Percentiles rank a stretch among this genome's conserved stretches.
Evolutionary conservation across 345 rosid species (phyloP).

Genomic region (Hibiscus tridactylites): DNA sequence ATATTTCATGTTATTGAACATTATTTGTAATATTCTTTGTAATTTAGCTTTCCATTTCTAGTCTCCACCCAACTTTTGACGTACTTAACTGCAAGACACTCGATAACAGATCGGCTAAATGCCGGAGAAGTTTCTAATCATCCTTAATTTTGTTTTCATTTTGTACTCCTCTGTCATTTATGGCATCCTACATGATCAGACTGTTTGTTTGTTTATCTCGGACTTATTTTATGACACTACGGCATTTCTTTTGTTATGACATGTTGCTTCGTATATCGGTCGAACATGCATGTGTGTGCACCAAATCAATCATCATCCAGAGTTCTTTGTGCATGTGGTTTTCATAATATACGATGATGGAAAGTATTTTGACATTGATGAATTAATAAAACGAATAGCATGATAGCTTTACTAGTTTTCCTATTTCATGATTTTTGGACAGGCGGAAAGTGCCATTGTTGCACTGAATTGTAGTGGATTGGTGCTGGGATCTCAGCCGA

Average conservation of each 20-base stretch:
- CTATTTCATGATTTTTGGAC: conserved; percentile 6
- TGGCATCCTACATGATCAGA: neutral
- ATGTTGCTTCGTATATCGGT: neutral
- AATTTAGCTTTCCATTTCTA: neutral
- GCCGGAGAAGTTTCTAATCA: neutral
- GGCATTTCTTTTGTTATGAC: neutral
- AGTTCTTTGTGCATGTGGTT: neutral
- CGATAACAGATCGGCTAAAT: neutral
- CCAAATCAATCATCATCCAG: neutral
- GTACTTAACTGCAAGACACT: neutral
- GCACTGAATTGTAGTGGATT: conserved; percentile 76
- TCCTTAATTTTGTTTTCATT: neutral
- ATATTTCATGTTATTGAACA: neutral
- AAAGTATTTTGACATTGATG: too few relatives aligned
- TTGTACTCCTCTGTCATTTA: neutral
- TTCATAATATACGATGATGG: too few relatives aligned
- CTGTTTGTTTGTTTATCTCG: neutral
- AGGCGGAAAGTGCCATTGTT: conserved; percentile 77
- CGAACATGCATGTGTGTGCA: neutral
- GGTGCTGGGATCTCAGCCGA: conserved; percentile 60
- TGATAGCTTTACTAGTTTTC: neutral
- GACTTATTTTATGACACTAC: neutral
- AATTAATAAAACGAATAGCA: too few relatives aligned
- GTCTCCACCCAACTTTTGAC: neutral
- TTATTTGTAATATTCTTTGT: neutral